phyloP scores from a whole-genome alignment of 768 basidiomycete genomes.

The Termitomyces sp. region DNA sequence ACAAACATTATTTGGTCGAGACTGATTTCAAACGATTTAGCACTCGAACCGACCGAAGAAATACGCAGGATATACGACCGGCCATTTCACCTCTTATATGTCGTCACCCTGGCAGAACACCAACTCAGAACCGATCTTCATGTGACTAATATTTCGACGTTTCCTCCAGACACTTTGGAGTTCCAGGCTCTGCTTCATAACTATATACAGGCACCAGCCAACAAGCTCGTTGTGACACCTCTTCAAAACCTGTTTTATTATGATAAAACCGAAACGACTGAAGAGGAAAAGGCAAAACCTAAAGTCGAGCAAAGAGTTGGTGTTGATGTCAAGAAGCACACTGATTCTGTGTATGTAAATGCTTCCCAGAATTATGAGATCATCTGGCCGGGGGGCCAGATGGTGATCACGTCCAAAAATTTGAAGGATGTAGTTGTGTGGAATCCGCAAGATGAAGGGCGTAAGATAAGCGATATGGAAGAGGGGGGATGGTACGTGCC shows the following conservation, averaged over 20 bases:
- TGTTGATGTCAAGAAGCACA: conserved; percentile 63
- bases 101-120: conserved; percentile 72
- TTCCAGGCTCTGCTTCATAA: conserved; percentile 95
- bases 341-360: conserved; percentile 77
- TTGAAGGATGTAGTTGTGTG: conserved; percentile 87
- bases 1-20: not conserved
- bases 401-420: conserved; percentile 46
- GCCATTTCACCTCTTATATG: conserved; percentile 71
- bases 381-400: conserved; percentile 50
- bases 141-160: conserved; percentile 64
- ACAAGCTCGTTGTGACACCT: conserved; percentile 54
- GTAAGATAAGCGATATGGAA: conserved; percentile 87
- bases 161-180: conserved; percentile 45
- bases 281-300: conserved; percentile 38
- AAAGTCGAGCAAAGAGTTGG: conserved; percentile 55
- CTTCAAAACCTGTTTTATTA: conserved; percentile 62
- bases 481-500: conserved; percentile 70
- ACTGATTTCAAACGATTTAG: conserved; percentile 28
- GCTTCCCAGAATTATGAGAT: conserved; percentile 52
- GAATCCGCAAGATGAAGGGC: conserved; percentile 82
- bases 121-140: conserved; percentile 76
- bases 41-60: conserved; percentile 53
- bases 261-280: conserved; percentile 73
- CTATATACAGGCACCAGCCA: conserved; percentile 69
- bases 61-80: conserved; percentile 57